Evolutionary conservation across 2,329 filamentous ascomycete genomes (phyloP).

Genomic region (Pseudopyricularia javanii): DNA sequence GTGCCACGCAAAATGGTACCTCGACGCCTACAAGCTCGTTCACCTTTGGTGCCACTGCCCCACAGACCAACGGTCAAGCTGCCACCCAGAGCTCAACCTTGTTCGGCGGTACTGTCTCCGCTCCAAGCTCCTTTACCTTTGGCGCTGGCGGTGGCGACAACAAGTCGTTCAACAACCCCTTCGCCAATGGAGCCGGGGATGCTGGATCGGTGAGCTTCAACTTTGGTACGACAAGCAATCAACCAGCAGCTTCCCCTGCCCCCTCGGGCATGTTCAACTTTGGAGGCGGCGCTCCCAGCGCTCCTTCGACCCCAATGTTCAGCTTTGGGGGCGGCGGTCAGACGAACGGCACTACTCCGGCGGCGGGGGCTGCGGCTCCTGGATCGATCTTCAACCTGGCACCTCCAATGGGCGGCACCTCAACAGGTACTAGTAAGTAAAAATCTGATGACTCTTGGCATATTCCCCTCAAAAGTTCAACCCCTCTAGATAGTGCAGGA

Average conservation of each 20-base stretch:
- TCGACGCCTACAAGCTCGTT: not conserved
- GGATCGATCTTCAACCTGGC: constrained; percentile 17
- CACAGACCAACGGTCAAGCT: constrained; percentile 6
- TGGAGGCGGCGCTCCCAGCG: constrained; percentile 11
- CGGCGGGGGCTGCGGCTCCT: constrained; percentile 12
- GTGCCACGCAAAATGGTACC: constrained; percentile 8
- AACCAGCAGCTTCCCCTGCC: constrained; percentile 4
- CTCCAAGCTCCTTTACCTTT: constrained; percentile 25
- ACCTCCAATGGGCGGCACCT: constrained; percentile 21
- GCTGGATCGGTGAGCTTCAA: constrained; percentile 17
- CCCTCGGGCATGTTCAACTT: constrained; percentile 22
- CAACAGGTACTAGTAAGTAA: constrained; percentile 29
- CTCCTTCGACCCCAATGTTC: constrained; percentile 17
- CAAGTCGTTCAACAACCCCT: constrained; percentile 24
- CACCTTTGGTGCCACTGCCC: constrained; percentile 3
- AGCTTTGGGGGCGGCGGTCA: constrained; percentile 24
- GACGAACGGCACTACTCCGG: constrained; percentile 13
- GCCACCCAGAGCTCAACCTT: constrained; percentile 3
- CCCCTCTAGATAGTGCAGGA: not conserved
- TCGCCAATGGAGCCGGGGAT: constrained; percentile 15
- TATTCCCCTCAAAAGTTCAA: not conserved
- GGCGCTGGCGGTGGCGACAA: constrained; percentile 16
- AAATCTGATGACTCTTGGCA: not conserved
- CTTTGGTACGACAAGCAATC: constrained; percentile 20
- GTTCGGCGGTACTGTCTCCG: constrained; percentile 7